A percentile compares a stretch with the other conserved stretches of the same genome.
Conservation (phyloP, 2,329 filamentous ascomycete genomes). For the Aplosporella prunicola region DNA sequence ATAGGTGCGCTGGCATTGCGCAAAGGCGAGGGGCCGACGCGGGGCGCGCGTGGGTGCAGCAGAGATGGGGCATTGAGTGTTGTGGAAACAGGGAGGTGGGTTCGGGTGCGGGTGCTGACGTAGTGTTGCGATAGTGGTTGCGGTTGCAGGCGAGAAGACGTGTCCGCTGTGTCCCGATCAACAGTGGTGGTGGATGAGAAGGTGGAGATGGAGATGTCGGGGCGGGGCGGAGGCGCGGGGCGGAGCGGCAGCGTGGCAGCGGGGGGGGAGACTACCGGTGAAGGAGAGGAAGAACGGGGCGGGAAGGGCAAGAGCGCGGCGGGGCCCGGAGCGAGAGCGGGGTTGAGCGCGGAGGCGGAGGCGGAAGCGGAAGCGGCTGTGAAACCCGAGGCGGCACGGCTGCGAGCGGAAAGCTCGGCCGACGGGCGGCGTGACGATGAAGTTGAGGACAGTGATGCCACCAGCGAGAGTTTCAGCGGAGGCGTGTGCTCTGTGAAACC, state of each 20-base stretch:
- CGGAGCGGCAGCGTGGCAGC: not conserved
- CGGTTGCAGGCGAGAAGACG: not conserved
- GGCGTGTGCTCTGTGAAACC: not conserved
- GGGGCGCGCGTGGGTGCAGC: no score
- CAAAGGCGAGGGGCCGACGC: no score
- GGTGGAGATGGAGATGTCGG: not conserved
- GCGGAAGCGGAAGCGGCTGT: not conserved
- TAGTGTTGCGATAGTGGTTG: no score
- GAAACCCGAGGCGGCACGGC: not conserved
- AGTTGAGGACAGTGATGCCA: not conserved
- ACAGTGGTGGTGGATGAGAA: not conserved
- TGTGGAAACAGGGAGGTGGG: no score
- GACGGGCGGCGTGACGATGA: not conserved
- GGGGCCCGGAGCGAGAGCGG: not conserved
- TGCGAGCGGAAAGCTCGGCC: not conserved
- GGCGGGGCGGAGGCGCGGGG: not conserved
- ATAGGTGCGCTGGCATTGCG: no score
- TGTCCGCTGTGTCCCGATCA: not conserved
- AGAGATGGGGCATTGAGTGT: no score
- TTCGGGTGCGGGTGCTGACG: no score
- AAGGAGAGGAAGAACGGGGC: no score
- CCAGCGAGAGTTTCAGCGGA: not conserved
- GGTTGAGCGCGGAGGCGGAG: not conserved
- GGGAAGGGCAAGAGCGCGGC: not conserved
- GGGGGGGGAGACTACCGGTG: no score